phyloP scores from a whole-genome alignment of 805 yeast genomes.

The Ogataea methanolica region DNA sequence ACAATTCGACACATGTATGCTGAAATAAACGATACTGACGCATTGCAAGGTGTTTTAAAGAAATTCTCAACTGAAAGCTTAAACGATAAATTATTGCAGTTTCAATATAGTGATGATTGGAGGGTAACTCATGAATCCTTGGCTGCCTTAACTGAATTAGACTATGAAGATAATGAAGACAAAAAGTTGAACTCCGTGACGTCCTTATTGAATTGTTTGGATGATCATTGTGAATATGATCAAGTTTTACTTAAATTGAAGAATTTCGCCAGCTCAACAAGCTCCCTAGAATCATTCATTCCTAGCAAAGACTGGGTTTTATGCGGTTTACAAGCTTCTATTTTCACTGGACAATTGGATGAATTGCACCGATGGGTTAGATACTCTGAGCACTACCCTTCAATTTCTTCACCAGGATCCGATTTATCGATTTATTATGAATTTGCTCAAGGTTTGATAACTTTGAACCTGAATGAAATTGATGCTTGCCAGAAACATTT shows the following conservation, averaged over 20 bases:
- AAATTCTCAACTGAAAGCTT: constrained; percentile 64
- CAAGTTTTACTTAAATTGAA: constrained; percentile 53
- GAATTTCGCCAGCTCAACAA: constrained; percentile 18
- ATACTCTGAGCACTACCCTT: constrained; percentile 37
- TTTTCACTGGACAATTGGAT: constrained; percentile 52
- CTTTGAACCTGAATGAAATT: constrained; percentile 33
- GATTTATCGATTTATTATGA: constrained; percentile 54
- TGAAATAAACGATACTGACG: constrained; percentile 82
- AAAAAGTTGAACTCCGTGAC: constrained; percentile 38
- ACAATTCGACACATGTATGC: constrained; percentile 80
- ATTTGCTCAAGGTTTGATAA: constrained; percentile 57
- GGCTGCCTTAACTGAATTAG: constrained; percentile 50
- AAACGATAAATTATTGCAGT: constrained; percentile 71
- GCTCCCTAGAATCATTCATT: constrained; percentile 2
- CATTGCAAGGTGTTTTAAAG: constrained; percentile 80
- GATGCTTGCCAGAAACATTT: constrained; percentile 36
- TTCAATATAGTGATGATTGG: constrained; percentile 86
- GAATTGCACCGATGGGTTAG: constrained; percentile 56
- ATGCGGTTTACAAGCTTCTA: constrained; percentile 72
- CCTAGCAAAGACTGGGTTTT: constrained; percentile 55
- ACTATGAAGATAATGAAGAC: constrained; percentile 17
- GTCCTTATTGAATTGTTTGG: constrained; percentile 63
- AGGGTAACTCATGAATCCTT: constrained; percentile 81
- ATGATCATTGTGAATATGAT: constrained; percentile 72
- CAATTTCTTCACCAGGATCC: constrained; percentile 41